Conservation (phyloP, 1,139 yeast species). For the Zygoascus hellenicus region DNA sequence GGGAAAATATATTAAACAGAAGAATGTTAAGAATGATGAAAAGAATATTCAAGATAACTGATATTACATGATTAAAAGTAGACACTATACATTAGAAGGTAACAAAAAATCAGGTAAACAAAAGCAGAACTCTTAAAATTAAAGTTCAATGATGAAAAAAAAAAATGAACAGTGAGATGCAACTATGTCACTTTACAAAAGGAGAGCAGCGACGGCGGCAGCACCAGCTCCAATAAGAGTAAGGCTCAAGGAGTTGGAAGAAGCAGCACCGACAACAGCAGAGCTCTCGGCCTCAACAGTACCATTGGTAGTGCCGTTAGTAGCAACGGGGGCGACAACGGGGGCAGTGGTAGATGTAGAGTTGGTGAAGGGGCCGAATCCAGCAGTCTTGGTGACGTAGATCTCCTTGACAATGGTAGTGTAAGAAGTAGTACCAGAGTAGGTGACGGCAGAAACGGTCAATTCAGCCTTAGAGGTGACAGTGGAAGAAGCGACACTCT, state of each 20-base stretch:
- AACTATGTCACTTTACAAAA: not conserved
- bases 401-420: constrained; percentile 10
- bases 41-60: not conserved
- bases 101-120: not conserved
- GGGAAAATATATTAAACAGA: too few relatives aligned
- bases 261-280: constrained; percentile 21
- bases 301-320: constrained; percentile 12
- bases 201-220: constrained; percentile 6
- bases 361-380: not conserved
- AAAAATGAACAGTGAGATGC: constrained; percentile 8
- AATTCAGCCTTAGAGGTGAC: constrained; percentile 12
- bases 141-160: not conserved
- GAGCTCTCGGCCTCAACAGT: constrained; percentile 19
- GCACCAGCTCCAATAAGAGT: constrained; percentile 11
- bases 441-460: constrained; percentile 14
- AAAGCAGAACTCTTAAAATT: not conserved
- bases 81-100: not conserved
- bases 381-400: constrained; percentile 10
- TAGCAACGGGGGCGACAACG: constrained; percentile 7
- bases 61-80: not conserved
- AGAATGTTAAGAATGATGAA: not conserved
- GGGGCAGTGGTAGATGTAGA: not conserved
- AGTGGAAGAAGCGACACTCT: constrained; percentile 13
- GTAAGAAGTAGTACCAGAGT: constrained; percentile 7
- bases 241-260: constrained; percentile 23